Conservation (phyloP, 2,329 filamentous ascomycete species). For the Neonectria magnoliae region DNA sequence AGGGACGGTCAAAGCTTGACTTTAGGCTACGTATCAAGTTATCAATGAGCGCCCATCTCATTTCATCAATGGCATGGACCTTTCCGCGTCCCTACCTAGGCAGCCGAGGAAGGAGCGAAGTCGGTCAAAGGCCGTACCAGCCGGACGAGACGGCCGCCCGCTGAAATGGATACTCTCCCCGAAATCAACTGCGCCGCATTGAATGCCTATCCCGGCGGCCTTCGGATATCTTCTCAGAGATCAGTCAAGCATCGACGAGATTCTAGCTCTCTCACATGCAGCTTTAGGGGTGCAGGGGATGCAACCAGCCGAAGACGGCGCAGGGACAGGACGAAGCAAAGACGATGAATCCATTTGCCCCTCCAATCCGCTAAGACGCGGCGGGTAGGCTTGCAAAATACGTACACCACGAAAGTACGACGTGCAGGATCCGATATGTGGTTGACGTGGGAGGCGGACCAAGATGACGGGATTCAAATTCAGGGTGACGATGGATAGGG, state of each 20-base stretch:
- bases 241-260: background rate
- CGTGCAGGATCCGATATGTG: conserved; percentile 11
- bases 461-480: conserved; percentile 21
- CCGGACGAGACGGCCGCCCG: background rate
- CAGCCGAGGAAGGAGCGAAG: background rate
- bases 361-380: conserved; percentile 3
- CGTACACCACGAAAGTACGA: background rate
- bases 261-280: background rate
- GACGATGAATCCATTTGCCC: background rate
- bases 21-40: background rate
- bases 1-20: conserved; percentile 14
- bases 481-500: conserved; percentile 21
- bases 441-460: conserved; percentile 33
- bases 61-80: background rate
- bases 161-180: background rate
- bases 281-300: background rate
- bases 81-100: background rate
- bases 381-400: background rate
- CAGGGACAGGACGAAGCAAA: conserved; percentile 11
- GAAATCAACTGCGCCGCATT: background rate
- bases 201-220: background rate
- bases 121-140: background rate
- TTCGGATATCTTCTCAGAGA: conserved; percentile 4
- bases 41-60: background rate
- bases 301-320: background rate